Base-by-base conservation (phyloP, 2,329 filamentous ascomycete genomes). In the Alternaria triticina region DNA sequence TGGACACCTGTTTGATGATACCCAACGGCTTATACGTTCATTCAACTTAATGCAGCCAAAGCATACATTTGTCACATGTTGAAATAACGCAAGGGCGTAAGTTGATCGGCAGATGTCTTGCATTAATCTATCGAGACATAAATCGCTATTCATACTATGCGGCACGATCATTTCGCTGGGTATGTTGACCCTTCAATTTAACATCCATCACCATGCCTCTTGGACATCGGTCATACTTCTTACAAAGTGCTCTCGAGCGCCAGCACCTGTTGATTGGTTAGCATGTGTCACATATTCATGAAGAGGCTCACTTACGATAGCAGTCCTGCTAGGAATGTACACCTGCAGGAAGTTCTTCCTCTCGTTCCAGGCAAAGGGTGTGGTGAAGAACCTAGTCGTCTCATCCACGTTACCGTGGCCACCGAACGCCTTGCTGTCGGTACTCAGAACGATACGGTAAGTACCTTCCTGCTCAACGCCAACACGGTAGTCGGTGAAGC, bases 341-440 rank as follows among this genome's bases (percentile, higher is more conserved):
- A 97, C 87, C 78, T 98, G 96, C 51, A 93, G 88, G 83, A 93
- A 97, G 81, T 98, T 98, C 83, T 88, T 91, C 66, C 96, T 86
- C 13, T 88, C 88, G 77, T 98, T 98, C 96, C 96, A 98, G 66
- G 88, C 86, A 83, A 97, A 88, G 13, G 93, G 88, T 6, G 93
- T 96, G 0, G 96, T 98, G 79, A 97, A 97, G 85, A 96, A 98
- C 33, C 93, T 86, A 3, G 93, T 96, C n/a, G 83, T 86, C 68
- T 92, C 89, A 59, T 93, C 89, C 55, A 97, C 87, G 28, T 94
- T 88, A 28, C 87, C 88, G 68, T 93, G 88, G 0, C 96, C 96
- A 27, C 96, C 96, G 72, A 93, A 92, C 1, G 88, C 88, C 72
- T 88, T 86, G 52, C 86, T 85, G 79, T 99, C 96, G 0, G 90